Evolutionary conservation across 352 stramenopile species (phyloP).

Genomic region (Pythium myriotylum): DNA sequence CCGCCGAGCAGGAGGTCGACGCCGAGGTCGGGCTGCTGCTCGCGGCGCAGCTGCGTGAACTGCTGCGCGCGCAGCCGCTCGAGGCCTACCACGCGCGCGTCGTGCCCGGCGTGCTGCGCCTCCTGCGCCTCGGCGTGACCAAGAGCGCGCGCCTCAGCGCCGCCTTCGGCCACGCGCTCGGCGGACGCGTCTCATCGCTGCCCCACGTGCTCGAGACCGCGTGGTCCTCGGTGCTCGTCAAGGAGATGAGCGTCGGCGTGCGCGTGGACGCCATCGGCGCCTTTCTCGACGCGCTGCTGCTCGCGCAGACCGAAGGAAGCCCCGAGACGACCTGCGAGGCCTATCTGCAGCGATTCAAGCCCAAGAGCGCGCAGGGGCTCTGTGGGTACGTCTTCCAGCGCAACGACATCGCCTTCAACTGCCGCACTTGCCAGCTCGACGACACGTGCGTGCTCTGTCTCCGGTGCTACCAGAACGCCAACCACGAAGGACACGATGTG

Average conservation of each 20-base stretch:
- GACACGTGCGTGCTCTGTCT: conserved; percentile 98
- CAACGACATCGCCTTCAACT: conserved; percentile 99
- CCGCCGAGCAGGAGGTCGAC: conserved; percentile 27
- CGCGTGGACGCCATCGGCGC: conserved; percentile 23
- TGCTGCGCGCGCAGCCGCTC: conserved; percentile 24
- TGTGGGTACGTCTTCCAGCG: conserved; percentile 97
- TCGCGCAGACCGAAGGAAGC: conserved; percentile 21
- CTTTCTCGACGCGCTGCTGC: conserved; percentile 32
- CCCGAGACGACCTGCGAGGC: conserved; percentile 40
- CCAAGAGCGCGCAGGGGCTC: conserved; percentile 55
- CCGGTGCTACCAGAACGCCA: conserved; percentile 93
- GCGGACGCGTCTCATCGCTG: conserved; percentile 14
- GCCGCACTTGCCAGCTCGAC: conserved; percentile 97
- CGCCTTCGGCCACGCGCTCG: conserved; percentile 4
- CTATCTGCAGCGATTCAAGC: conserved; percentile 65
- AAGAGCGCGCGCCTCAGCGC: conserved; percentile 24
- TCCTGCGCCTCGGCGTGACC: conserved; percentile 26
- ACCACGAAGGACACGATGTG: conserved; percentile 95
- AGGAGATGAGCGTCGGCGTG: conserved; percentile 17
- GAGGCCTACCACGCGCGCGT: conserved; percentile 15
- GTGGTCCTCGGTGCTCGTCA: conserved; percentile 30
- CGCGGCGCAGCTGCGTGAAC: conserved; percentile 26
- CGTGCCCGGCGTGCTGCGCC: conserved; percentile 20
- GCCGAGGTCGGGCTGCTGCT: conserved; percentile 26
- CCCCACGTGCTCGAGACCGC: conserved; percentile 25